Evolutionary conservation across 140 eudicot species (phyloP), one percentile per base, ranked within the genome.

Genomic region (Flaveria floridana): DNA sequence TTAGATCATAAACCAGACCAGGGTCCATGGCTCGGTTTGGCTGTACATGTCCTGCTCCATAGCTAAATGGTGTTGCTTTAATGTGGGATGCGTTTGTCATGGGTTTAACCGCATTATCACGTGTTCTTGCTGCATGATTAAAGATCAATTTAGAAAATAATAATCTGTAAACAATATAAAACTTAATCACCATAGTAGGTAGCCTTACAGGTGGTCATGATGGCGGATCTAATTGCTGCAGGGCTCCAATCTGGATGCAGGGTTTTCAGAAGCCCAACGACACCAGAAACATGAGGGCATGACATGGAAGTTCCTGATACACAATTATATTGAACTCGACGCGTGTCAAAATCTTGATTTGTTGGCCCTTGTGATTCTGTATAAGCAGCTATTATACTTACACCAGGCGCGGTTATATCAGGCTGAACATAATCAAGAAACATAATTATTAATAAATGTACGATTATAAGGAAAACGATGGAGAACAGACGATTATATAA

Each of bases 1-100:
- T 78, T 71, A 90, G 50, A 62, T 94, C 99, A 23, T 93, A 94
- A 59, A 94, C 97, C 63, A 90, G 51, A 15, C 99, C 99, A 7
- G 99, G 99, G 73, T 94, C 94, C 96, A 87, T 85, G 23, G 97
- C 99, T 18, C 89, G 84, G 89, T 90, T 94, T 10, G 99, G 99
- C n/a, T 81, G 84, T 30, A 94, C 84, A 68, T 88, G 96, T 30
- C 99, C 99, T 34, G 96, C 87, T 56, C 99, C 97, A 20, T 90
- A 88, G 66, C 84, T 81, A 81, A 94, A 90, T 3, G 96, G 96
- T 3, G 95, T 81, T 7, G 96, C 92, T 79, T 85, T 82, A 2
- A 26, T 6, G 82, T 88, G 74, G 65, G 91, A 88, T 41, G 96
- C 88, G 58, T 90, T 84, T 41, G 84, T 86, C 51, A 94, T 69